A percentile compares a stretch with the other conserved stretches of the same genome.
These are phyloP conservation scores for Lasiodiplodia sp. DNA, from an alignment of 2,329 filamentous ascomycete genomes.

Conservation along the genomic window DNA sequence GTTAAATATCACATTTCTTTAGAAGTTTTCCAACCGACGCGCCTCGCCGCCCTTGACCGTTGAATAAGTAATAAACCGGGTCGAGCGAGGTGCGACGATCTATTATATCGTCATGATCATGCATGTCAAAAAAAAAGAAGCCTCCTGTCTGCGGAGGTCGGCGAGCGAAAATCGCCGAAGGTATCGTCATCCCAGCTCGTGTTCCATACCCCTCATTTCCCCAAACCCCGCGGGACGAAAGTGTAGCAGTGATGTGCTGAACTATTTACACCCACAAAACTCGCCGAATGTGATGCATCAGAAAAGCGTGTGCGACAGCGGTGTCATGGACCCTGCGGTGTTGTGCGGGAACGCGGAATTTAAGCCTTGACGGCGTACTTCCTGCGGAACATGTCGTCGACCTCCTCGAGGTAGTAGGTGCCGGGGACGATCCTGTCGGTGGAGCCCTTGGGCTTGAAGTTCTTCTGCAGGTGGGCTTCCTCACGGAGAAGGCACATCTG, in stretches of 20 bases:
- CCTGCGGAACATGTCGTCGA: constrained; percentile 61
- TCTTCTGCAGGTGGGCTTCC: constrained; percentile 59
- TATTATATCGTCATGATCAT: constrained; percentile 25
- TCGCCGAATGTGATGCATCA: constrained; percentile 6
- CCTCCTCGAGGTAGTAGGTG: constrained; percentile 59
- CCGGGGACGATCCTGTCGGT: constrained; percentile 54
- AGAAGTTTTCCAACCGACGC: constrained; percentile 17
- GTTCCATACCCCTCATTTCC: background rate
- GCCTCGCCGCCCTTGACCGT: constrained; percentile 8
- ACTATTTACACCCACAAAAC: constrained; percentile 20
- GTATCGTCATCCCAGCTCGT: constrained; percentile 10
- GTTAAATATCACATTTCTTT: constrained; percentile 22
- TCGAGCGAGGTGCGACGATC: constrained; percentile 5
- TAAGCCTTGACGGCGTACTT: constrained; percentile 59
- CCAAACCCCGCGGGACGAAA: constrained; percentile 13
- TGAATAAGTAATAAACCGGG: background rate
- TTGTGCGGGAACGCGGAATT: constrained; percentile 17
- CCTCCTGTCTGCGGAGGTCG: constrained; percentile 7
- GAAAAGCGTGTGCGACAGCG: constrained; percentile 7
- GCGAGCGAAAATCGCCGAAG: constrained; percentile 18
- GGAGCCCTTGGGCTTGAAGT: constrained; percentile 55
- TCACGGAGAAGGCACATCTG: constrained; percentile 62
- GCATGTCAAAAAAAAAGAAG: background rate
- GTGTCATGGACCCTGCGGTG: constrained; percentile 1
- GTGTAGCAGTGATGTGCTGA: background rate